A percentile compares a stretch with the other conserved stretches of the same genome.
Evolutionary conservation across 2,329 filamentous ascomycete species (phyloP).

Genomic region (Monosporascus sp.): DNA sequence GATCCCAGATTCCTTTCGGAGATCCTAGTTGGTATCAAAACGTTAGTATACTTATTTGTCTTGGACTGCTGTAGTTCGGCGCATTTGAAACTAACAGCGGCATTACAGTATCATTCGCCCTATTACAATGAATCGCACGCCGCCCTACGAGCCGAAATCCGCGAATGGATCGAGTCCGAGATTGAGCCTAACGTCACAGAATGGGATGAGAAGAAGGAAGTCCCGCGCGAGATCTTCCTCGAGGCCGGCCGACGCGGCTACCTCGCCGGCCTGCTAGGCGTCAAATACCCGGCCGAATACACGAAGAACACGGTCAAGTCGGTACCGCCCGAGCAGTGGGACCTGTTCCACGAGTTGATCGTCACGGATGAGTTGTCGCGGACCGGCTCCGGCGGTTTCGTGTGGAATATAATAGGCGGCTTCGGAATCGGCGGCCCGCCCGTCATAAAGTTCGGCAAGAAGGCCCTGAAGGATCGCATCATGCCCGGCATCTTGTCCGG

Average conservation of each 20-base stretch:
- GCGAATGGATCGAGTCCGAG: constrained; percentile 84
- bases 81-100: not conserved
- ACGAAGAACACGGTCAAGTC: constrained; percentile 66
- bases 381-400: constrained; percentile 81
- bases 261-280: constrained; percentile 83
- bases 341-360: constrained; percentile 96
- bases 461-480: constrained; percentile 78
- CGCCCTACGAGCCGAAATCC: constrained; percentile 82
- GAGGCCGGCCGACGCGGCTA: constrained; percentile 92
- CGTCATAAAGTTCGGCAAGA: constrained; percentile 84
- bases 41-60: constrained; percentile 48
- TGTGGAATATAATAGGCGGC: constrained; percentile 96
- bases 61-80: not conserved
- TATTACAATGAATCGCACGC: constrained; percentile 95
- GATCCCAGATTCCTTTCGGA: constrained; percentile 81
- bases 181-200: constrained; percentile 90
- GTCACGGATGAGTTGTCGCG: constrained; percentile 92
- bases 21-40: constrained; percentile 95
- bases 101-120: constrained; percentile 79
- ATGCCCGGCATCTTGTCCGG: constrained; percentile 81
- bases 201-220: constrained; percentile 93
- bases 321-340: constrained; percentile 85
- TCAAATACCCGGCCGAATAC: constrained; percentile 74
- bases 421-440: constrained; percentile 93
- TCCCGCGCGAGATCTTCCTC: constrained; percentile 87